Evolutionary conservation across 2,329 filamentous ascomycete species (phyloP), one percentile per base, ranked within the genome.

Genomic region (Moelleriella libera): DNA sequence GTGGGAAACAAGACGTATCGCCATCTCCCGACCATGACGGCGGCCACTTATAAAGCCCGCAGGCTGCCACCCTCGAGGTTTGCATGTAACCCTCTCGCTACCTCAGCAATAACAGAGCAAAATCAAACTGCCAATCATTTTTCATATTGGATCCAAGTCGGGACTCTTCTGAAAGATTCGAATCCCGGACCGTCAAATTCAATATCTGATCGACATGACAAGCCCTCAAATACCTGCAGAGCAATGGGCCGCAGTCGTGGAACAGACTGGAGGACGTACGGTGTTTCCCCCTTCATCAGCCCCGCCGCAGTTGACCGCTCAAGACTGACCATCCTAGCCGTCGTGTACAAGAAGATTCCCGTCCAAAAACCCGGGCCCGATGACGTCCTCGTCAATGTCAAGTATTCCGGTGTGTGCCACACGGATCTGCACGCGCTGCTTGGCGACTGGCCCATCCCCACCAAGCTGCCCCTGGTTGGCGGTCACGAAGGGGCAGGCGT

Each of bases 231-330:
- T 96, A 60, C 90, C 90, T 50, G 78, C 75, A 45, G 82, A 82
- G 66, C 90, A 97, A 73, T 94, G 84, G 87, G 90, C 90, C 46
- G 85, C 92, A 68, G 86, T 97, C 57, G 74, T 92, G 58, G 85
- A 94, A 68, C 78, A 88, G 74, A 82, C 75, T 49, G 88, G 85
- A 56, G 82, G 81, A 48, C 78, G 82, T 72, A 71, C 60, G 76
- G 70, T 28, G 48, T 45, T 40, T 46, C 43, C 30, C 7, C 30
- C 28, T 10, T 30, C n/a, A n/a, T n/a, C n/a, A n/a, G n/a, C n/a
- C n/a, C n/a, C n/a, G n/a, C n/a, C n/a, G n/a, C n/a, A n/a, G n/a
- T n/a, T n/a, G n/a, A n/a, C n/a, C n/a, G n/a, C n/a, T n/a, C n/a
- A n/a, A n/a, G n/a, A n/a, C n/a, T n/a, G n/a, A n/a, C n/a, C n/a